Conservation (phyloP, 768 basidiomycete species). For the Phylloporus sp. region DNA sequence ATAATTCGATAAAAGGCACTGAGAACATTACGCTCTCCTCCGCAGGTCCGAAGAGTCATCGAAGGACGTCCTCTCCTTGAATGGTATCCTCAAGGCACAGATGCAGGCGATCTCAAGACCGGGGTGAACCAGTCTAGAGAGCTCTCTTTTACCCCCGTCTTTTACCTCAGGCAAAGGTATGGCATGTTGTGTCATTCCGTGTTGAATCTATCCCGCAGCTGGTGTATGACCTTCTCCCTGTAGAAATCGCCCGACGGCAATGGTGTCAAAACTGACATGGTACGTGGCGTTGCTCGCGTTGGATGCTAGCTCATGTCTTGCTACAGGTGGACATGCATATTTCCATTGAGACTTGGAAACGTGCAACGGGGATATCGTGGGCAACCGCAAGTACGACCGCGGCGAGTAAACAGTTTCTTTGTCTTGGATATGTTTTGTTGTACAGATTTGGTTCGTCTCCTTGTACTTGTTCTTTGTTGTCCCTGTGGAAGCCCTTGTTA, state of each 20-base stretch:
- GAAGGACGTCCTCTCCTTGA: neutral
- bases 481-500: neutral
- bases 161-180: conserved; percentile 8
- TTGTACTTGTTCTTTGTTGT: neutral
- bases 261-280: conserved; percentile 1
- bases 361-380: neutral
- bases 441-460: neutral
- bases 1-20: neutral
- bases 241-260: conserved; percentile 13
- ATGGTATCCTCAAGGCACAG: conserved; percentile 7
- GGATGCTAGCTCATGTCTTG: neutral
- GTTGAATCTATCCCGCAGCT: conserved; percentile 1
- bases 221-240: conserved; percentile 8
- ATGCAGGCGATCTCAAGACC: neutral
- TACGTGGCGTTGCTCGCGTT: neutral
- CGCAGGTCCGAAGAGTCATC: neutral
- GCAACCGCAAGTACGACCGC: neutral
- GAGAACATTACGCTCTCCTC: conserved; percentile 11
- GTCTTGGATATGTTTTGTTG: neutral
- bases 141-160: conserved; percentile 5
- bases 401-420: neutral
- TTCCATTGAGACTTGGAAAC: neutral
- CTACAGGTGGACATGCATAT: neutral
- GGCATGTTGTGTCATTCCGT: neutral
- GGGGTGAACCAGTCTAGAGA: conserved; percentile 1